Evolutionary conservation across 345 rosid species (phyloP).

Genomic region (Eucalyptus lansdowneana): DNA sequence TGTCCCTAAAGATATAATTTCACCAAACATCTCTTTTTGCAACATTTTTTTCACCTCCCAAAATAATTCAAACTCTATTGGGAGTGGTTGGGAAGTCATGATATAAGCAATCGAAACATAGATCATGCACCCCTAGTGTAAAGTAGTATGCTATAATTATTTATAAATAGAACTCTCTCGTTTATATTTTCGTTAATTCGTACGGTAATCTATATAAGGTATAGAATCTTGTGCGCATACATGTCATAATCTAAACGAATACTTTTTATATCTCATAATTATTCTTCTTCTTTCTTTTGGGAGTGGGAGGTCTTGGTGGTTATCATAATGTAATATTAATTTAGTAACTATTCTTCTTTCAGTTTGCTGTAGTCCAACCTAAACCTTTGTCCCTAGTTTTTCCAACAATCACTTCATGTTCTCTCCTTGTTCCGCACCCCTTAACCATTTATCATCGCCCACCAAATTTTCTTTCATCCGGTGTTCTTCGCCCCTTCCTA

Average conservation of each 20-base stretch:
- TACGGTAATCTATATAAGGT: neutral
- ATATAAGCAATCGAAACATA: neutral
- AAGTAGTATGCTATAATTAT: neutral
- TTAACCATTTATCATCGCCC: neutral
- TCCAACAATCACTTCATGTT: neutral
- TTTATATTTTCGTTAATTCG: neutral
- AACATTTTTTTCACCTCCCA: neutral
- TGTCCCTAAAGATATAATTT: neutral
- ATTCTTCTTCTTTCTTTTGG: neutral
- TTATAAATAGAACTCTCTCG: neutral
- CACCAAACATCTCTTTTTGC: neutral
- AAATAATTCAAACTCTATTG: neutral
- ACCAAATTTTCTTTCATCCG: neutral
- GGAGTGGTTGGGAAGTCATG: neutral
- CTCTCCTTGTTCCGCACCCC: neutral
- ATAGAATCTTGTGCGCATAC: neutral
- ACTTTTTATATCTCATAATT: neutral
- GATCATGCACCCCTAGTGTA: neutral
- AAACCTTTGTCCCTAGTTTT: neutral
- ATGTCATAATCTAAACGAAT: neutral
- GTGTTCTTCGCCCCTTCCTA: neutral
- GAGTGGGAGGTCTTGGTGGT: neutral
- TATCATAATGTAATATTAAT: neutral
- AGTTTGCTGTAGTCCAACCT: neutral
- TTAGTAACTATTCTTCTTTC: neutral